These are phyloP conservation scores for Cydonia oblonga DNA, from an alignment of 331 rosid genomes.

Conservation along the genomic window DNA sequence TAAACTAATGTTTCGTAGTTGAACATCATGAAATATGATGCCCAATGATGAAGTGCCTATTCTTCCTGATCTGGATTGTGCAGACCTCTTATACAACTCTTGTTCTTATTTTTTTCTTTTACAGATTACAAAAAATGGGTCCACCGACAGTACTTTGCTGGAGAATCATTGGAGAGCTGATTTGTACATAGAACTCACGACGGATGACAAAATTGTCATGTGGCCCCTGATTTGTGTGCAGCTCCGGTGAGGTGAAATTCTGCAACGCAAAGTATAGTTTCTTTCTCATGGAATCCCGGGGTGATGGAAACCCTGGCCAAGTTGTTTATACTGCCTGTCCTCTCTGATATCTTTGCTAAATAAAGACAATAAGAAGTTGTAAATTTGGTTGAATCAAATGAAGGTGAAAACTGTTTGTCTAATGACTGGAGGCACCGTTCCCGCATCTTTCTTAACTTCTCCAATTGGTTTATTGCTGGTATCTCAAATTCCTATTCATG, in stretches of 20 bases:
- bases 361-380: background rate
- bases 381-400: background rate
- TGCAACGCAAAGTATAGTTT: conserved; percentile 3
- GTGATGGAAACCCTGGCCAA: background rate
- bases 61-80: background rate
- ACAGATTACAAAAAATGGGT: conserved; percentile 82
- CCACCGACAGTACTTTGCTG: conserved; percentile 66
- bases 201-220: background rate
- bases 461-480: background rate
- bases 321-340: background rate
- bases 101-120: conserved; percentile 2
- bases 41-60: background rate
- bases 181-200: background rate
- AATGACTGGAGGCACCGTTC: background rate
- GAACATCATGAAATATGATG: background rate
- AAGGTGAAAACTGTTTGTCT: background rate
- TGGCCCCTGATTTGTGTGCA: conserved; percentile 16
- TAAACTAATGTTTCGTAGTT: background rate
- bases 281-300: background rate
- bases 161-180: conserved; percentile 72
- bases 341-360: background rate
- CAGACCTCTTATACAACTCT: background rate
- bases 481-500: background rate
- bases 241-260: conserved; percentile 6
- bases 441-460: background rate